phyloP scores from a whole-genome alignment of 2,329 filamentous ascomycete genomes.

The Venturia nashicola region DNA sequence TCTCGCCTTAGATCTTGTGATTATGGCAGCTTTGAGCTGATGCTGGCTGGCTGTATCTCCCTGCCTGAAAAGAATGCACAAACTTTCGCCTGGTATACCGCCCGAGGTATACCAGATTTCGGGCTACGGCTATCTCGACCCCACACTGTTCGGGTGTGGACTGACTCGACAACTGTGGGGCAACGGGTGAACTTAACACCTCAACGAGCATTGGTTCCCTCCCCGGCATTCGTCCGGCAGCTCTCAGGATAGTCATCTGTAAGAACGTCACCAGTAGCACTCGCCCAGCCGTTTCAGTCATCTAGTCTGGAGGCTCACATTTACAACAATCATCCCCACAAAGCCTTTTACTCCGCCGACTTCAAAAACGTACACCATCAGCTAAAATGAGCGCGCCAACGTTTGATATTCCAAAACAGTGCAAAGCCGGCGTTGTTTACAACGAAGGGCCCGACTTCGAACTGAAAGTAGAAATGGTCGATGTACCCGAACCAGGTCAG shows the following conservation, averaged over 20 bases:
- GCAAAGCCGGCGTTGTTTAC: constrained; percentile 38
- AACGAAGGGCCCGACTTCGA: constrained; percentile 38
- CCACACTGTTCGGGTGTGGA: background rate
- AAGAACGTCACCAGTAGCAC: background rate
- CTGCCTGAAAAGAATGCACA: background rate
- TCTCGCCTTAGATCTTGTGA: background rate
- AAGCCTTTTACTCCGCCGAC: background rate
- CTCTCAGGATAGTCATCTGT: background rate
- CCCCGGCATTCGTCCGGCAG: background rate
- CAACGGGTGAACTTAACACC: background rate
- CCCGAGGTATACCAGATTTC: background rate
- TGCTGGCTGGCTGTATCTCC: background rate
- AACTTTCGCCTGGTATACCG: background rate
- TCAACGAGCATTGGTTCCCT: background rate
- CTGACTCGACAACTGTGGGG: background rate
- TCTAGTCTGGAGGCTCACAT: background rate
- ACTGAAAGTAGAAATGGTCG: constrained; percentile 35
- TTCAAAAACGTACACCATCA: background rate
- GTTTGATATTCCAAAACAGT: constrained; percentile 33
- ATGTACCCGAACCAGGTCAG: constrained; percentile 36
- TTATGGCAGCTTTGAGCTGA: background rate
- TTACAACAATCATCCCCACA: background rate
- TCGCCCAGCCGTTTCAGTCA: background rate
- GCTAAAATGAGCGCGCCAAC: constrained; percentile 10
- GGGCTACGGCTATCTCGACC: background rate